Percentiles rank a stretch among this genome's conserved stretches.
Conservation (phyloP, 441 rosid species). For the Jatropha podagrica region DNA sequence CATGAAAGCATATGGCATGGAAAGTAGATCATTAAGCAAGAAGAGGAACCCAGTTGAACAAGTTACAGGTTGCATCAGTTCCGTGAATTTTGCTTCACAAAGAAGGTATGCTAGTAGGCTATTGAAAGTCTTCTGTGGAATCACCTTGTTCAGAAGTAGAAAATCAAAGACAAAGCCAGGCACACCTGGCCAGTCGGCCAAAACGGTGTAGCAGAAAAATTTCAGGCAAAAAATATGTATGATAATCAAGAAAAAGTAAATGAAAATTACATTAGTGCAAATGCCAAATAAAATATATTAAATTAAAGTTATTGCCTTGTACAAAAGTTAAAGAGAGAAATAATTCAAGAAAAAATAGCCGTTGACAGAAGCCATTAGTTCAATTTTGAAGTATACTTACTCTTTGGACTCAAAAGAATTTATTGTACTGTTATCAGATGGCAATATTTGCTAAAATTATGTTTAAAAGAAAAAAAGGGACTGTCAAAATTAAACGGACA, state of each 20-base stretch:
- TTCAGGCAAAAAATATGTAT: conserved; percentile 17
- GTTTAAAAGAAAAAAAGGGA: background rate
- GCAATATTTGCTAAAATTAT: background rate
- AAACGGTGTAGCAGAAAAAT: conserved; percentile 23
- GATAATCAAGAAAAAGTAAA: conserved; percentile 13
- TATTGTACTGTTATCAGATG: no score
- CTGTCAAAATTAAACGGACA: background rate
- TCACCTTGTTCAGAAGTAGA: conserved; percentile 42
- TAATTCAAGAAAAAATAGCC: background rate
- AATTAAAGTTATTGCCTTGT: background rate
- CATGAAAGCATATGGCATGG: conserved; percentile 37
- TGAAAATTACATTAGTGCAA: background rate
- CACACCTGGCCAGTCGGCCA: conserved; percentile 17
- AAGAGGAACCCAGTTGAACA: conserved; percentile 53
- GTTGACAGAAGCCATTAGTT: background rate
- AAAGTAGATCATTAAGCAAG: conserved; percentile 50
- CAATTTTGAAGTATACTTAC: conserved; percentile 5
- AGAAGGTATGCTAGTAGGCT: conserved; percentile 57
- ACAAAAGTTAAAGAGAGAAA: background rate
- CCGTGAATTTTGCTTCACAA: conserved; percentile 57
- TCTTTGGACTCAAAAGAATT: background rate
- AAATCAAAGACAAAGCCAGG: conserved; percentile 42
- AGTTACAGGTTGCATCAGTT: conserved; percentile 60
- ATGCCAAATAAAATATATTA: background rate
- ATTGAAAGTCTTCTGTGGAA: conserved; percentile 36